Conservation (phyloP, 1,139 yeast genomes). For the Tardiomyces digboiensis region DNA sequence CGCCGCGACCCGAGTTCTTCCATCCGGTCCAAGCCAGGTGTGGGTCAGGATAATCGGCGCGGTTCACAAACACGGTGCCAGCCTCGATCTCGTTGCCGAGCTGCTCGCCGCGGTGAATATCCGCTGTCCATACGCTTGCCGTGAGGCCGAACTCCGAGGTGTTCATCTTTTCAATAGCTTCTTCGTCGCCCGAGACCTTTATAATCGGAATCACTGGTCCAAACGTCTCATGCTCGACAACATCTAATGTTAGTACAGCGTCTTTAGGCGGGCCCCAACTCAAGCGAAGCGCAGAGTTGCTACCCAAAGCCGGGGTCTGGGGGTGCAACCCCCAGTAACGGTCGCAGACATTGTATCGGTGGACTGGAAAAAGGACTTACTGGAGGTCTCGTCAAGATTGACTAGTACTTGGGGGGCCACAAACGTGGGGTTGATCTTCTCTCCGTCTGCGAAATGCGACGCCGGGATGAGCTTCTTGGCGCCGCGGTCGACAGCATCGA, state of each 20-base stretch:
- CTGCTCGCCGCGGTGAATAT: constrained; percentile 40
- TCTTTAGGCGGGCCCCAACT: too few species aligned
- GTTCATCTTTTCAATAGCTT: constrained; percentile 27
- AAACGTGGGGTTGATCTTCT: constrained; percentile 52
- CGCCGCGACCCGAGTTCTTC: constrained; percentile 77
- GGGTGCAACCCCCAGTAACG: too few species aligned
- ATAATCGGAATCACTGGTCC: constrained; percentile 37
- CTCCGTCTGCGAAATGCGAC: constrained; percentile 33
- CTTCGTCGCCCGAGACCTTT: constrained; percentile 30
- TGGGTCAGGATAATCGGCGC: constrained; percentile 73
- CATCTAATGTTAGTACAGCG: too few species aligned
- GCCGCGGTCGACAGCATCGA: constrained; percentile 60
- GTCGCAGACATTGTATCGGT: too few species aligned
- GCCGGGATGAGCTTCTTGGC: constrained; percentile 69
- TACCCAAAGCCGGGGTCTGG: too few species aligned
- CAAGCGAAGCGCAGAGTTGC: too few species aligned
- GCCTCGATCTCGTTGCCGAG: constrained; percentile 66
- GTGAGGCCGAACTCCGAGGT: constrained; percentile 40
- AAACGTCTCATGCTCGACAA: constrained; percentile 73
- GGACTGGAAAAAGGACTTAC: too few species aligned
- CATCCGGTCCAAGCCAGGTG: constrained; percentile 78
- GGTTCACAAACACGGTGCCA: constrained; percentile 82
- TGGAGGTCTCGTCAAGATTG: constrained; percentile 56
- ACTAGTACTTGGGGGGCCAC: constrained; percentile 72
- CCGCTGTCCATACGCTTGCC: constrained; percentile 45